Base-by-base conservation (phyloP, 768 basidiomycete genomes). In the Antrodiella citrinella region DNA sequence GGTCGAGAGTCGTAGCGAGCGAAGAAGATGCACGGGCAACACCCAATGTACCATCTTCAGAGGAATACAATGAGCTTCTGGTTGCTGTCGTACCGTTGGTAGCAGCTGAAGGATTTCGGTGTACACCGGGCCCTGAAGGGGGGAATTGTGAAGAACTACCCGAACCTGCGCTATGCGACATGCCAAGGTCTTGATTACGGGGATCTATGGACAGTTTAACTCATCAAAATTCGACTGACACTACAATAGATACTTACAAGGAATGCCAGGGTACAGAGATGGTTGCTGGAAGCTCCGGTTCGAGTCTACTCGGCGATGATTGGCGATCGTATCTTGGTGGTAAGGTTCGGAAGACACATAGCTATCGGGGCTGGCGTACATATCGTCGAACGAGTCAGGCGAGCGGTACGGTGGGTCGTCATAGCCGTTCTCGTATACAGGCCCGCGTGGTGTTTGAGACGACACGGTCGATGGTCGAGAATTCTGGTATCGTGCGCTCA, bases 1-100 rank as follows among this genome's bases (percentile, higher is more conserved):
- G 63, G 26, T 64, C 57, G 10, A 68, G 44, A 1, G 61, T 56
- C 3, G 62, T 61, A 5, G 60, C 56, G 12, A 51, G 20, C 2
- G 61, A 59, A n/a, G 62, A 58, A 21, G 48, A 45, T 4, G 50
- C 45, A 1, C 50, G 46, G 2, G 23, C 26, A 15, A 38, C 40
- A 26, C 15, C 22, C 45, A 45, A 51, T 10, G 50, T 56, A 38
- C 49, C 50, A 44, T 45, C 45, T 46, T 48, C 56, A 45, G 20
- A 22, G 55, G 30, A 35, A 15, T 35, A 35, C 15, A 7, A 15
- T 7, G 30, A 57, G 2, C 44, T 44, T 9, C 58, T 55, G 3
- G 52, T 48, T 4, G 57, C 57, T 13, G 53, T 21, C n/a, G 54
- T 55, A 13, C 46, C 41, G 10, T 51, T 49, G 18, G 50, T 55